Percentiles rank a stretch among this genome's conserved stretches.
Conservation (phyloP, 2,329 filamentous ascomycete species). For the Aspergillus ruber region DNA sequence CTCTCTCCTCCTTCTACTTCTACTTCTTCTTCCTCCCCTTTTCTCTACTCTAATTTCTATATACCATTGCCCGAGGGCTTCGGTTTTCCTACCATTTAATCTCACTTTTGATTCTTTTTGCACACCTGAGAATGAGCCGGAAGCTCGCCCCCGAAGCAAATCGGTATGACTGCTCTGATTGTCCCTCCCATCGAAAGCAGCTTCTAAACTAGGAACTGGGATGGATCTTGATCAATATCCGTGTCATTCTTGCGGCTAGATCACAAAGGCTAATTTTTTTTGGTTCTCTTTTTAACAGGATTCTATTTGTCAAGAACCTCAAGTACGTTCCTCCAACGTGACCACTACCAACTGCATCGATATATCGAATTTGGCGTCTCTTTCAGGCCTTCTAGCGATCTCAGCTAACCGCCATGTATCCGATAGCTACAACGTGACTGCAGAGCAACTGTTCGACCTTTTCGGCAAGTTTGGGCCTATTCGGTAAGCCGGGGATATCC, state of each 20-base stretch:
- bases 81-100: conserved; percentile 10
- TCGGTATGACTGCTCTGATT: conserved; percentile 57
- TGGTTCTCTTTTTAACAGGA: conserved; percentile 52
- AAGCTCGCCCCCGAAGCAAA: conserved; percentile 99
- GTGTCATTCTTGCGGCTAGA: neutral
- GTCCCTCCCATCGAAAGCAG: conserved; percentile 18
- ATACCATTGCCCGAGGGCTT: conserved; percentile 5
- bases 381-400: neutral
- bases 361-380: neutral
- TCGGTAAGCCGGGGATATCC: conserved; percentile 55
- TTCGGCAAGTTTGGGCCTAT: conserved; percentile 97
- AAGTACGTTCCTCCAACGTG: conserved; percentile 54
- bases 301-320: conserved; percentile 99
- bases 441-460: conserved; percentile 96
- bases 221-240: neutral
- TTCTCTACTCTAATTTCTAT: conserved; percentile 1
- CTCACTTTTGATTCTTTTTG: conserved; percentile 11
- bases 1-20: conserved; percentile 6
- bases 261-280: neutral
- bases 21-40: conserved; percentile 2
- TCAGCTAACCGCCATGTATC: conserved; percentile 8
- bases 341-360: neutral
- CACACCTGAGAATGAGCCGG: conserved; percentile 36
- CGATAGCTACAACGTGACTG: conserved; percentile 91
- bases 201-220: conserved; percentile 9